phyloP scores from a whole-genome alignment of 2,329 filamentous ascomycete genomes.

The Venturia pyrina region DNA sequence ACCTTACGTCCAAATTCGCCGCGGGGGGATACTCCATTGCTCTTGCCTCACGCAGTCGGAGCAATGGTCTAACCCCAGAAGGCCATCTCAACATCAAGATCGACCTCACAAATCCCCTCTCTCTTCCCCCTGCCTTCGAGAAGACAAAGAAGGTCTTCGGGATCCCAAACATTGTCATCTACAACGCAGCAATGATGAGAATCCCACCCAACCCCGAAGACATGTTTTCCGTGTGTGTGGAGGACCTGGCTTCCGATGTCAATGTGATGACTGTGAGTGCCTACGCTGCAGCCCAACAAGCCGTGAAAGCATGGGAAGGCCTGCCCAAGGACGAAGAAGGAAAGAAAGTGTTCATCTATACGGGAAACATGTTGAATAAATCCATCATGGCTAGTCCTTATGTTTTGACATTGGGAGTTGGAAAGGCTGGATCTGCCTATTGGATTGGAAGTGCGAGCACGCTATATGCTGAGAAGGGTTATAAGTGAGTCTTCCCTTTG shows the following conservation, averaged over 20 bases:
- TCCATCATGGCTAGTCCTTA: not conserved
- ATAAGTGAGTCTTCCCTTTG: not conserved
- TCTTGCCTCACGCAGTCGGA: constrained; percentile 7
- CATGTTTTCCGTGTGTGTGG: not conserved
- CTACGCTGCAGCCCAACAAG: constrained; percentile 5
- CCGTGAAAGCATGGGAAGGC: constrained; percentile 5
- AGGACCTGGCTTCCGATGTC: not conserved
- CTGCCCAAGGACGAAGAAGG: not conserved
- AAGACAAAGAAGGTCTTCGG: not conserved
- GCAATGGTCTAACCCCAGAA: not conserved
- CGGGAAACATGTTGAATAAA: constrained; percentile 10
- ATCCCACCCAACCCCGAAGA: not conserved
- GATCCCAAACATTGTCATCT: not conserved
- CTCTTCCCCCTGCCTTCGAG: not conserved
- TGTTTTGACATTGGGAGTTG: constrained; percentile 7
- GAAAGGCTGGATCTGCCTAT: constrained; percentile 6
- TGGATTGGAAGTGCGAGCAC: constrained; percentile 4
- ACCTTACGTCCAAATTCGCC: not conserved
- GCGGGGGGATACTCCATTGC: constrained; percentile 1
- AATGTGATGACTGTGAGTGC: constrained; percentile 1
- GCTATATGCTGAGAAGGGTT: not conserved
- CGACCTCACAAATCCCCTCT: not conserved
- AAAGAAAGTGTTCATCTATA: constrained; percentile 12
- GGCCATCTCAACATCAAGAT: not conserved
- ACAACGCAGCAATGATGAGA: constrained; percentile 1